Percentiles rank a stretch among this genome's conserved stretches.
These are phyloP conservation scores for Salix caprea DNA, from an alignment of 345 rosid species.

Conservation along the genomic window DNA sequence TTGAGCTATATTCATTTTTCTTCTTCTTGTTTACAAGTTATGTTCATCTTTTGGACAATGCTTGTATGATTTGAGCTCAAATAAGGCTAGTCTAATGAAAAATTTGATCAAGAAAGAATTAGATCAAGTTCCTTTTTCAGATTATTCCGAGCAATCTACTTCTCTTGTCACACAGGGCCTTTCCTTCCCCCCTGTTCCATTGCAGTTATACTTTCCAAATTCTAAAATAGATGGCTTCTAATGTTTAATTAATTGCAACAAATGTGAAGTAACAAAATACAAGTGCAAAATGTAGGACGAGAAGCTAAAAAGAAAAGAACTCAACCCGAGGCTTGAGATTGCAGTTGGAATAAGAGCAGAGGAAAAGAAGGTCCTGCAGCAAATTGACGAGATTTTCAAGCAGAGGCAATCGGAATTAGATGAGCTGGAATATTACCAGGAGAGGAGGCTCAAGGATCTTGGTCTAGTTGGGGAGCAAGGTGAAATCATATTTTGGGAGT, in stretches of 20 bases:
- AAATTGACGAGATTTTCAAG: slow-evolving; percentile 57
- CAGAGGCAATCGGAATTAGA: slow-evolving; percentile 63
- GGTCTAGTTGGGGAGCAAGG: slow-evolving; percentile 96
- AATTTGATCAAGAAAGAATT: background rate
- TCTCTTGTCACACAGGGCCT: background rate
- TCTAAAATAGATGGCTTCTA: background rate
- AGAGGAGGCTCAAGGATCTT: slow-evolving; percentile 80
- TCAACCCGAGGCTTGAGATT: slow-evolving; percentile 42
- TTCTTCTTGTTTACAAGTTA: too few relatives aligned
- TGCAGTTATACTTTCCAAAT: background rate
- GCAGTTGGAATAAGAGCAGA: slow-evolving; percentile 69
- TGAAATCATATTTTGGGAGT: slow-evolving; percentile 95
- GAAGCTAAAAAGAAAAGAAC: slow-evolving; percentile 44
- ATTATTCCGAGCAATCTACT: background rate
- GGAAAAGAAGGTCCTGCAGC: slow-evolving; percentile 83
- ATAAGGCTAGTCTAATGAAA: background rate
- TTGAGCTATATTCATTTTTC: too few relatives aligned
- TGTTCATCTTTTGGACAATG: background rate
- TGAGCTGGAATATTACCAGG: slow-evolving; percentile 81
- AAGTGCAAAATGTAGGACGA: slow-evolving; percentile 54
- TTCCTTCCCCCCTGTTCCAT: background rate
- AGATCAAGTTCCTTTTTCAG: background rate
- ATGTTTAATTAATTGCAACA: background rate
- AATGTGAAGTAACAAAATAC: background rate
- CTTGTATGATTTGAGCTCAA: background rate